Evolutionary conservation across 352 stramenopile species (phyloP).

Genomic region (Globisporangium orthogonon): DNA sequence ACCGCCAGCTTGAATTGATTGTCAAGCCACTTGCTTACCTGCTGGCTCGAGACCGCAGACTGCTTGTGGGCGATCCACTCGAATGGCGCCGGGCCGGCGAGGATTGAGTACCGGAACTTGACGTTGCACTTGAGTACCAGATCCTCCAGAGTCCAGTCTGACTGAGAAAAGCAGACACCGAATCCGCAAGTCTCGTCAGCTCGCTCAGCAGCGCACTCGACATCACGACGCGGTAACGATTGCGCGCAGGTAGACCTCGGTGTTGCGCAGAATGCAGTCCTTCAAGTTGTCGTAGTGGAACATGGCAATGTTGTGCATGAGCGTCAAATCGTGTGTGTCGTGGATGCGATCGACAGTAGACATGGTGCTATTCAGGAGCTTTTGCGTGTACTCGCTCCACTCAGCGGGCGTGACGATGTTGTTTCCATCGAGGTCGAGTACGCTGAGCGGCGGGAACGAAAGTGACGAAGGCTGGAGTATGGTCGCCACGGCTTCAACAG

Average conservation of each 20-base stretch:
- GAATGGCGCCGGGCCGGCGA: constrained; percentile 29
- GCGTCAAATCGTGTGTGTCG: not conserved
- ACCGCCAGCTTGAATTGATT: constrained; percentile 1
- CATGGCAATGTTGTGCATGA: constrained; percentile 16
- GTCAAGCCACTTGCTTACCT: constrained; percentile 2
- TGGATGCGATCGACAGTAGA: not conserved
- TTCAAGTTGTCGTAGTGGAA: constrained; percentile 32
- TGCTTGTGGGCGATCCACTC: constrained; percentile 23
- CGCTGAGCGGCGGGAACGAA: constrained; percentile 9
- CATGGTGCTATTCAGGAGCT: not conserved
- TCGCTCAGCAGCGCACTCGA: not conserved
- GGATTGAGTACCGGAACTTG: constrained; percentile 43
- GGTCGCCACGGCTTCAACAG: not conserved
- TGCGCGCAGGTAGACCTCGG: not conserved
- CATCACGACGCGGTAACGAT: not conserved
- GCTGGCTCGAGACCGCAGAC: not conserved
- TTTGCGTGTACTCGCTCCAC: not conserved
- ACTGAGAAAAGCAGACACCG: not conserved
- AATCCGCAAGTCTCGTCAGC: not conserved
- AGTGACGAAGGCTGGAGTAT: not conserved
- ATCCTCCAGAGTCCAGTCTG: not conserved
- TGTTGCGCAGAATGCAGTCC: constrained; percentile 18
- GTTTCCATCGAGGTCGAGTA: constrained; percentile 1
- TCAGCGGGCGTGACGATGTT: not conserved
- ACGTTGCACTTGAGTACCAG: constrained; percentile 32